Evolutionary conservation across 768 basidiomycete species (phyloP).

Genomic region (Mycena galericulata): DNA sequence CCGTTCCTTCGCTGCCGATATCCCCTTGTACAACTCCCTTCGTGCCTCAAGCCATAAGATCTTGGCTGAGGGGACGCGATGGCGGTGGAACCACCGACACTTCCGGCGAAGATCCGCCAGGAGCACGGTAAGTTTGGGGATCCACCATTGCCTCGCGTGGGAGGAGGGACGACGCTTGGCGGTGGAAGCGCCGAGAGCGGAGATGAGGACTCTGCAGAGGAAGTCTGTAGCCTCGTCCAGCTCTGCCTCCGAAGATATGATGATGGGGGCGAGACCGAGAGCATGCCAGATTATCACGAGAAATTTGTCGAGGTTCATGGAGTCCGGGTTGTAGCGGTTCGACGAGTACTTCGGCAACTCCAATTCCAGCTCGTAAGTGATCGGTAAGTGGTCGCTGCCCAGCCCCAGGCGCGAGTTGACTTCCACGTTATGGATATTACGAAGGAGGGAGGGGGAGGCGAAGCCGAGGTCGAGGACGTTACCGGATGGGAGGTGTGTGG

Average conservation of each 20-base stretch:
- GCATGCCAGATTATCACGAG: not conserved
- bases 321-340: not conserved
- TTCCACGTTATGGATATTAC: not conserved
- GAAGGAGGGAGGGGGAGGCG: not conserved
- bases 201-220: not conserved
- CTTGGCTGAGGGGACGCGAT: too few species aligned
- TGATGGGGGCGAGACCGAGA: not conserved
- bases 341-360: not conserved
- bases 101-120: not conserved
- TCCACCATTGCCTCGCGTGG: not conserved
- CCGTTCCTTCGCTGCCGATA: too few species aligned
- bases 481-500: not conserved
- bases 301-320: conserved; percentile 12
- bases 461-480: conserved; percentile 6
- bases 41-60: too few species aligned
- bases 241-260: not conserved
- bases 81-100: not conserved
- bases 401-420: not conserved
- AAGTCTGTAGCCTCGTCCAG: not conserved
- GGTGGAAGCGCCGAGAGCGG: not conserved
- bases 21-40: too few species aligned
- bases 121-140: not conserved
- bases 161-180: not conserved
- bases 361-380: not conserved
- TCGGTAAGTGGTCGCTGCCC: conserved; percentile 2